Conservation (phyloP, 2,329 filamentous ascomycete genomes). For the Epichloe brachyelytri region DNA sequence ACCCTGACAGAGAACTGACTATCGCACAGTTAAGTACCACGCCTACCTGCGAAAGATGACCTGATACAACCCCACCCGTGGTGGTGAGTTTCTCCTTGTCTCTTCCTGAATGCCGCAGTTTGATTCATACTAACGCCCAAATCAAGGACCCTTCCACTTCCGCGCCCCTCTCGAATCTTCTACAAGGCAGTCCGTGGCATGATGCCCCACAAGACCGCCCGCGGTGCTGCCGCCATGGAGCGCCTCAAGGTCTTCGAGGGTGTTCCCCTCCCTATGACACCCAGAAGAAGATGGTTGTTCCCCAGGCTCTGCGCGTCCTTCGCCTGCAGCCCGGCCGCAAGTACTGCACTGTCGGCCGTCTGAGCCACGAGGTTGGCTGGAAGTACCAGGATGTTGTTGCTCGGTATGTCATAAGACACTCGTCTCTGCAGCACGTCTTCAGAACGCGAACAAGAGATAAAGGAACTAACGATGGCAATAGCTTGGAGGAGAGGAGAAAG, state of each 20-base stretch:
- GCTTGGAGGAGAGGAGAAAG: slow-evolving; percentile 98
- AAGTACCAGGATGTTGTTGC: slow-evolving; percentile 99
- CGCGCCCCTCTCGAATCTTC: slow-evolving; percentile 97
- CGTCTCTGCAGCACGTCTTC: not conserved
- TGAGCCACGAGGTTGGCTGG: slow-evolving; percentile 99
- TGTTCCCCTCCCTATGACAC: slow-evolving; percentile 98
- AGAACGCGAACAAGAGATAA: not conserved
- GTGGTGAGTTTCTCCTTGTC: slow-evolving; percentile 51
- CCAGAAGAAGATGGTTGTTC: slow-evolving; percentile 99
- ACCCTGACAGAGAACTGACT: slow-evolving; percentile 30
- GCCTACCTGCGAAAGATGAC: slow-evolving; percentile 99
- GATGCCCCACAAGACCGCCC: slow-evolving; percentile 99
- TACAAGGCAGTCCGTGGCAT: slow-evolving; percentile 99
- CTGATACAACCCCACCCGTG: slow-evolving; percentile 97
- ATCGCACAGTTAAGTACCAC: slow-evolving; percentile 90
- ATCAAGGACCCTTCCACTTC: slow-evolving; percentile 95
- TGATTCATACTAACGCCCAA: slow-evolving; percentile 14
- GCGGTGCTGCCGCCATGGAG: slow-evolving; percentile 91
- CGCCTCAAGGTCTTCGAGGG: slow-evolving; percentile 99
- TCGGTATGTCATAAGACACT: slow-evolving; percentile 50
- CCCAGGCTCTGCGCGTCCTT: slow-evolving; percentile 92
- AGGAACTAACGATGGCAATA: slow-evolving; percentile 26
- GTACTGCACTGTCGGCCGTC: slow-evolving; percentile 97
- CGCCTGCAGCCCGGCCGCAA: slow-evolving; percentile 98
- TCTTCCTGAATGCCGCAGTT: slow-evolving; percentile 11